Base-by-base conservation (phyloP, 1,139 yeast species). In the Pichia sp. region DNA sequence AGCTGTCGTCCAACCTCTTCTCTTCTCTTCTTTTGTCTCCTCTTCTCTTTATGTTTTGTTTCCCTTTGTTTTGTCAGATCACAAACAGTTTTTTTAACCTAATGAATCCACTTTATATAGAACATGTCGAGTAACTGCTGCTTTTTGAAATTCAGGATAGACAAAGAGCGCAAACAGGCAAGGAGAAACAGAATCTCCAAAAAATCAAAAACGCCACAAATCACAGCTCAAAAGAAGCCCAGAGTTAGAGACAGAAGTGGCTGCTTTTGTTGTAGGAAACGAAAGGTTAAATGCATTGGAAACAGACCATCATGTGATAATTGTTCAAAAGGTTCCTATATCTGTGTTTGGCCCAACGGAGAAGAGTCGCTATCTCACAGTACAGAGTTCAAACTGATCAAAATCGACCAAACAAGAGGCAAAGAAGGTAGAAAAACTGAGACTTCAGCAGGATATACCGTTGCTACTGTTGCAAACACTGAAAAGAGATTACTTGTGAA, bases 261-360 rank as follows among this genome's bases (percentile, higher is more conserved):
- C 2, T 52, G 55, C 38, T 47, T 52, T 29, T 49, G 52, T 33
- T 52, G 55, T 49, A 59, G 75, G 34, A 64, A 64, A 40, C 58
- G 74, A 47, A 67, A 67, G 58, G 68, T 69, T 58, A 70, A 70
- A 55, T 71, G 75, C 52, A 68, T 67, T 44, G 75, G 68, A 43
- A 39, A 37, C 1, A 61, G 52, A 29, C 71, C 71, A 0, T 40
- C 52, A 0, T 68, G 73, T 39, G 46, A 50, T 3, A 60, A 59
- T 2, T 67, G 71, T 52, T 42, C 48, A 28, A 53, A 60, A n/a
- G 63, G 62, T 40, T 55, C 63, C 11, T 57, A 67, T 43, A 43
- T 56, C 5, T 70, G 75, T 53, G 58, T 62, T 2, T 69, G 72
- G 68, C 68, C 71, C 11, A 52, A 52, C 10, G 52, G 51, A 0